phyloP scores from a whole-genome alignment of 495 filamentous ascomycete genomes.

The Parathielavia hyrcaniae region DNA sequence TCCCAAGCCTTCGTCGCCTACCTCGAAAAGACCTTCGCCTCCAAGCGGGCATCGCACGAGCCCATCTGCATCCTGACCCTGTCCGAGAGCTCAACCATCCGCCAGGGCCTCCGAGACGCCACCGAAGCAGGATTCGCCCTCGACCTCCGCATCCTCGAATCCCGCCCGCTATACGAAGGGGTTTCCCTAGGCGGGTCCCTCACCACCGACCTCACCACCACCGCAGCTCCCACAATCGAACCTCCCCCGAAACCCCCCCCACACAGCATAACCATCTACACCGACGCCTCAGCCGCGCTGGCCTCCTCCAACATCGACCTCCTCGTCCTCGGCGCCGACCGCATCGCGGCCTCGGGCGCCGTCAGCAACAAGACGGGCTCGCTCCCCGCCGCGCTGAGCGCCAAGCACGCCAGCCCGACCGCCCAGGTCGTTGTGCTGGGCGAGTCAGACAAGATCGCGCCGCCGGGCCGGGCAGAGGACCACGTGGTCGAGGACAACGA shows the following conservation, averaged over 20 bases:
- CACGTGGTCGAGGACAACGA: conserved; percentile 47
- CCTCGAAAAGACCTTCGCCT: conserved; percentile 17
- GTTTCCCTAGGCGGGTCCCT: conserved; percentile 49
- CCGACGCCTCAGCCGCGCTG: conserved; percentile 55
- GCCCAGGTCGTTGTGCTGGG: conserved; percentile 50
- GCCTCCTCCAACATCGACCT: conserved; percentile 46
- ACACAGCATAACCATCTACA: conserved; percentile 44
- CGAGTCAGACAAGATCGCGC: conserved; percentile 56
- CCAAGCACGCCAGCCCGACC: conserved; percentile 38
- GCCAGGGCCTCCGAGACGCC: conserved; percentile 26
- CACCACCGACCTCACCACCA: conserved; percentile 28
- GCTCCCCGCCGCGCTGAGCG: conserved; percentile 48
- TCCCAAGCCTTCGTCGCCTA: conserved; percentile 33
- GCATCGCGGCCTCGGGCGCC: conserved; percentile 49
- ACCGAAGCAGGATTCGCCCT: conserved; percentile 29
- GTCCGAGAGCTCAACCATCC: conserved; percentile 57
- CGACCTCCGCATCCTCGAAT: conserved; percentile 57
- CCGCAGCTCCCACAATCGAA: too few species aligned
- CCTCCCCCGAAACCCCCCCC: conserved; percentile 27
- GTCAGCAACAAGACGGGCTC: conserved; percentile 65
- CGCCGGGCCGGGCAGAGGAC: conserved; percentile 30
- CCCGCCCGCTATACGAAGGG: conserved; percentile 60
- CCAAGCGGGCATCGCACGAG: conserved; percentile 17
- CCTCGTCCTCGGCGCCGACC: conserved; percentile 58
- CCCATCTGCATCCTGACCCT: conserved; percentile 50